phyloP scores from a whole-genome alignment of 2,329 filamentous ascomycete species.

The Blastomyces emzantsi region DNA sequence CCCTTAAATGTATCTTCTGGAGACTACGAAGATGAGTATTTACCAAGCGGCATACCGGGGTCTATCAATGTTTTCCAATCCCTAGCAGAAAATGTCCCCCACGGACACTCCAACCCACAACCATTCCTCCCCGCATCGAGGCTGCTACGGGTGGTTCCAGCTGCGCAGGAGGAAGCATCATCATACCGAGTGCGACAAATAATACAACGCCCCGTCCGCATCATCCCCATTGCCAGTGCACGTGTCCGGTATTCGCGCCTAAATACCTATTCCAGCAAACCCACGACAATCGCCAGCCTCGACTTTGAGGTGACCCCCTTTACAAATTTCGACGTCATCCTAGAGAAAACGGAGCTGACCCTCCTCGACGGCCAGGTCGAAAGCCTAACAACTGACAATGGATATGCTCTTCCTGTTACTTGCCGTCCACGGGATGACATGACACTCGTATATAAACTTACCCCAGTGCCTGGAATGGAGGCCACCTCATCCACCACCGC shows the following conservation, averaged over 20 bases:
- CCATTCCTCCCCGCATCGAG: slow-evolving; percentile 51
- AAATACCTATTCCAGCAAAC: slow-evolving; percentile 33
- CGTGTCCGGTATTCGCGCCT: slow-evolving; percentile 47
- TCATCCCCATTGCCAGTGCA: slow-evolving; percentile 48
- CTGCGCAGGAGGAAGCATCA: slow-evolving; percentile 40
- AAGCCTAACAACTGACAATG: slow-evolving; percentile 30
- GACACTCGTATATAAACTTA: slow-evolving; percentile 49
- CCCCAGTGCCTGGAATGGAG: slow-evolving; percentile 31
- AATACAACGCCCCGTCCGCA: slow-evolving; percentile 45
- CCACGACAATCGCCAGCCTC: slow-evolving; percentile 45
- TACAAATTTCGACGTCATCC: slow-evolving; percentile 40
- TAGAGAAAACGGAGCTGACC: slow-evolving; percentile 41
- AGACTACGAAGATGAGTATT: slow-evolving; percentile 41
- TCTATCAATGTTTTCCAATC: slow-evolving; percentile 51
- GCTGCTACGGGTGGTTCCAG: slow-evolving; percentile 48
- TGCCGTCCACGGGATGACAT: slow-evolving; percentile 48
- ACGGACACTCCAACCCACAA: slow-evolving; percentile 34
- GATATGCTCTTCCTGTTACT: slow-evolving; percentile 30
- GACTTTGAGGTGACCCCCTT: slow-evolving; percentile 50
- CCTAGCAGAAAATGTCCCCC: slow-evolving; percentile 40
- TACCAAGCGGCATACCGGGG: slow-evolving; percentile 47
- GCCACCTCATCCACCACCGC: slow-evolving; percentile 31
- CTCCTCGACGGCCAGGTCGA: slow-evolving; percentile 42
- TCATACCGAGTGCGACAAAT: slow-evolving; percentile 47
- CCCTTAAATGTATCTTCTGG: slow-evolving; percentile 33